Evolutionary conservation across 345 rosid species (phyloP).

Genomic region (Limnanthes douglasii): DNA sequence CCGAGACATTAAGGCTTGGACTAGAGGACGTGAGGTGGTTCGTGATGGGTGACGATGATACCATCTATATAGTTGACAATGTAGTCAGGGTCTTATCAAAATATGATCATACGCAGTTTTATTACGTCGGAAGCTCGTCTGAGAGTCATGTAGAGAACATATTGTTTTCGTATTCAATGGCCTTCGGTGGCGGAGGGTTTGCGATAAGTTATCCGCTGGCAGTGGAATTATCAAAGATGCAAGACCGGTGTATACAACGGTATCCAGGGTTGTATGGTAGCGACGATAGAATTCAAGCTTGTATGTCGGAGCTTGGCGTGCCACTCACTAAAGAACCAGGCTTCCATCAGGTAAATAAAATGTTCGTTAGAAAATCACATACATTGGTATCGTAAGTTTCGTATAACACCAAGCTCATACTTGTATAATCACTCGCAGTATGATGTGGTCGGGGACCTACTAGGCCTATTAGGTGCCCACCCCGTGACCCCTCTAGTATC

Average conservation of each 20-base stretch:
- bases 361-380: background rate
- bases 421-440: conserved; percentile 22
- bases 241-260: conserved; percentile 64
- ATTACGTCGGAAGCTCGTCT: conserved; percentile 66
- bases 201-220: conserved; percentile 78
- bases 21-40: conserved; percentile 64
- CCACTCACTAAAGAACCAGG: conserved; percentile 69
- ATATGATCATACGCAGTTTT: conserved; percentile 50
- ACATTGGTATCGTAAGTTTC: background rate
- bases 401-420: background rate
- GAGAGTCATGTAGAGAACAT: conserved; percentile 78
- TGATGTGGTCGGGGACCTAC: conserved; percentile 62
- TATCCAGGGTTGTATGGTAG: conserved; percentile 73
- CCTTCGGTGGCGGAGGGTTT: conserved; percentile 77
- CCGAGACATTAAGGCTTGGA: conserved; percentile 53
- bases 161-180: conserved; percentile 64
- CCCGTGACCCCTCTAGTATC: conserved; percentile 67
- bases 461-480: conserved; percentile 64
- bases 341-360: conserved; percentile 55
- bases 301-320: conserved; percentile 77
- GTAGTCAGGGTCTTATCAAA: conserved; percentile 43
- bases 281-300: conserved; percentile 75
- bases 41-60: conserved; percentile 85
- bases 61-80: conserved; percentile 51
- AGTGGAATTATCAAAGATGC: conserved; percentile 45